Percentiles rank a stretch among this genome's conserved stretches.
Evolutionary conservation across 2,329 filamentous ascomycete genomes (phyloP).

Genomic region (Onygenales sp.): DNA sequence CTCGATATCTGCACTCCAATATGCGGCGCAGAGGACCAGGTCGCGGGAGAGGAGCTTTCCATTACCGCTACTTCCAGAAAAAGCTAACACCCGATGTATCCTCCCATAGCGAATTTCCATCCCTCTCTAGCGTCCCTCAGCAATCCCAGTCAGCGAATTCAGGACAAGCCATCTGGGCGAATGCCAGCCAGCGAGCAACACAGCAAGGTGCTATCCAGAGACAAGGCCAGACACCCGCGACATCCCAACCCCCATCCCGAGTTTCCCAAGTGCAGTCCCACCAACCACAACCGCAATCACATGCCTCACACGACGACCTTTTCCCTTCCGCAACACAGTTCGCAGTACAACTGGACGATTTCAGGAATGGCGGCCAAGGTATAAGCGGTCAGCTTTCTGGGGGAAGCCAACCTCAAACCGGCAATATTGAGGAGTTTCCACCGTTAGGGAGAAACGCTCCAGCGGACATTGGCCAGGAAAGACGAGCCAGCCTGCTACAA

Average conservation of each 20-base stretch:
- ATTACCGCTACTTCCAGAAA: background rate
- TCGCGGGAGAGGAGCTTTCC: slow-evolving; percentile 8
- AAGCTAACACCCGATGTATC: slow-evolving; percentile 10
- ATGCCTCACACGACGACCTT: slow-evolving; percentile 38
- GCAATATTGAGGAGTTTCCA: slow-evolving; percentile 52
- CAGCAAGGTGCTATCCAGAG: slow-evolving; percentile 46
- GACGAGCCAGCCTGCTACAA: slow-evolving; percentile 21
- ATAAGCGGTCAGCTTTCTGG: slow-evolving; percentile 43
- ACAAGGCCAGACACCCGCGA: slow-evolving; percentile 35
- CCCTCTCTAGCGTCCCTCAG: slow-evolving; percentile 47
- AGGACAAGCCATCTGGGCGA: slow-evolving; percentile 48
- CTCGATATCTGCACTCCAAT: background rate
- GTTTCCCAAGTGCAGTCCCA: slow-evolving; percentile 32
- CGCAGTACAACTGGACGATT: slow-evolving; percentile 44
- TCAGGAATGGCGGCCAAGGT: slow-evolving; percentile 47
- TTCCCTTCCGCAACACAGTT: slow-evolving; percentile 42
- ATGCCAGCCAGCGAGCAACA: slow-evolving; percentile 44
- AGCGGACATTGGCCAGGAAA: slow-evolving; percentile 9
- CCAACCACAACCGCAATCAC: slow-evolving; percentile 34
- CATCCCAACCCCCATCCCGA: slow-evolving; percentile 33
- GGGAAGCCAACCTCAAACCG: slow-evolving; percentile 43
- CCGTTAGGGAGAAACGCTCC: slow-evolving; percentile 43
- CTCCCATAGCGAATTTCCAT: slow-evolving; percentile 50
- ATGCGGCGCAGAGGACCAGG: background rate
- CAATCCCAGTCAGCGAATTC: slow-evolving; percentile 43